Conservation (phyloP, 164 flowering plant genomes). For the Kalanchoe fedtschenkoi region DNA sequence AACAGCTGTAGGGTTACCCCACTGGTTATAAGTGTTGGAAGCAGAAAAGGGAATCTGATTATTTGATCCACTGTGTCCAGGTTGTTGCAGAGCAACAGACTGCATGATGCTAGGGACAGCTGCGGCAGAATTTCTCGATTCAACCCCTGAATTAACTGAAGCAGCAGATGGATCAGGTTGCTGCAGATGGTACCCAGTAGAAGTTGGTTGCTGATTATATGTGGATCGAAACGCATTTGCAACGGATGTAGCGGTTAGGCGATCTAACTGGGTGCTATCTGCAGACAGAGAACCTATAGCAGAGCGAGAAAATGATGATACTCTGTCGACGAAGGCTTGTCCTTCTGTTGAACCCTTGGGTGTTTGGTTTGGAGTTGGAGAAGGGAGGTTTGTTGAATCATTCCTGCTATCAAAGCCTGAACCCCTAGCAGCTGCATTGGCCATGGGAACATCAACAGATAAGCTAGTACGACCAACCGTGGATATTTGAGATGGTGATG, state of each 20-base stretch:
- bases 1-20: neutral
- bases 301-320: conserved; percentile 14
- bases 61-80: neutral
- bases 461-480: conserved; percentile 12
- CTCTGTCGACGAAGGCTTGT: conserved; percentile 22
- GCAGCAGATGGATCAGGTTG: neutral
- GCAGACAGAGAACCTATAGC: conserved; percentile 9
- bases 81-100: neutral
- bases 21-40: neutral
- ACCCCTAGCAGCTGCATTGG: conserved; percentile 21
- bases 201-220: conserved; percentile 7
- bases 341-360: conserved; percentile 15
- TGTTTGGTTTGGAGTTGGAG: conserved; percentile 47
- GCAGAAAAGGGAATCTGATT: conserved; percentile 6
- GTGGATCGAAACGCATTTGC: conserved; percentile 7
- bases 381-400: conserved; percentile 37
- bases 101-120: neutral
- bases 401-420: conserved; percentile 14
- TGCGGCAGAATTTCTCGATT: neutral
- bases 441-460: conserved; percentile 23
- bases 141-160: conserved; percentile 5
- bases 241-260: conserved; percentile 8
- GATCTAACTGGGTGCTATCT: conserved; percentile 10
- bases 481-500: neutral
- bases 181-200: conserved; percentile 6